These are phyloP conservation scores for Diaporthe nobilis DNA, from an alignment of 2,329 filamentous ascomycete species.

Conservation along the genomic window DNA sequence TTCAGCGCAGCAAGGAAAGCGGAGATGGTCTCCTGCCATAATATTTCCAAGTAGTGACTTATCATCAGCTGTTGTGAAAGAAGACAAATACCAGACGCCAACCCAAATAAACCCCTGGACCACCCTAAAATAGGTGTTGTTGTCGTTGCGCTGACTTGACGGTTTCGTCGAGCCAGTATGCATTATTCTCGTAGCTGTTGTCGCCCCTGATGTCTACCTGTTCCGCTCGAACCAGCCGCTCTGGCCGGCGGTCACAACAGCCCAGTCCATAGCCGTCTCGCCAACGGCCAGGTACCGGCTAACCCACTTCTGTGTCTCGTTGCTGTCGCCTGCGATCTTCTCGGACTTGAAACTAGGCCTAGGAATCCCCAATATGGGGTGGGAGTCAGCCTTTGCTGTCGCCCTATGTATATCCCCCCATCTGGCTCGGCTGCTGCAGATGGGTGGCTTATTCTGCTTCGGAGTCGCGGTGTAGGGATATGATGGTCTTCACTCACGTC, in stretches of 20 bases:
- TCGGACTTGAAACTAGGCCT: constrained; percentile 90
- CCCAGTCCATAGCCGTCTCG: constrained; percentile 99
- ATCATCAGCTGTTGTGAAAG: not conserved
- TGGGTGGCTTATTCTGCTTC: not conserved
- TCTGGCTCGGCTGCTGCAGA: not conserved
- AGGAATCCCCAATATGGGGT: constrained; percentile 57
- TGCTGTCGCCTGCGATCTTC: constrained; percentile 81
- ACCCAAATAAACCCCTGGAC: not conserved
- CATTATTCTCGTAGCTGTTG: not conserved
- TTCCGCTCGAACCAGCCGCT: constrained; percentile 93
- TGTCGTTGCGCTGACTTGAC: not conserved
- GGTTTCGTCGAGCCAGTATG: not conserved
- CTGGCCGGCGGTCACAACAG: constrained; percentile 89
- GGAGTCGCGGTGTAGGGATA: not conserved
- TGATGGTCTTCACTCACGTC: constrained; percentile 79
- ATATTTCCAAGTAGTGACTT: not conserved
- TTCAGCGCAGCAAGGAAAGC: not conserved
- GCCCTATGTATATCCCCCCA: not conserved
- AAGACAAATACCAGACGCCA: constrained; percentile 16
- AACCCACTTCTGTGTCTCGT: constrained; percentile 88
- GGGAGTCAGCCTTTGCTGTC: constrained; percentile 57
- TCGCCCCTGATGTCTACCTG: constrained; percentile 65
- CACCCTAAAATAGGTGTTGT: not conserved
- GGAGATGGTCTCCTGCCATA: constrained; percentile 14
- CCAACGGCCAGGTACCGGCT: constrained; percentile 94